Base-by-base conservation (phyloP, 108 stramenopile species). In the Stephanodiscus minutulus region DNA sequence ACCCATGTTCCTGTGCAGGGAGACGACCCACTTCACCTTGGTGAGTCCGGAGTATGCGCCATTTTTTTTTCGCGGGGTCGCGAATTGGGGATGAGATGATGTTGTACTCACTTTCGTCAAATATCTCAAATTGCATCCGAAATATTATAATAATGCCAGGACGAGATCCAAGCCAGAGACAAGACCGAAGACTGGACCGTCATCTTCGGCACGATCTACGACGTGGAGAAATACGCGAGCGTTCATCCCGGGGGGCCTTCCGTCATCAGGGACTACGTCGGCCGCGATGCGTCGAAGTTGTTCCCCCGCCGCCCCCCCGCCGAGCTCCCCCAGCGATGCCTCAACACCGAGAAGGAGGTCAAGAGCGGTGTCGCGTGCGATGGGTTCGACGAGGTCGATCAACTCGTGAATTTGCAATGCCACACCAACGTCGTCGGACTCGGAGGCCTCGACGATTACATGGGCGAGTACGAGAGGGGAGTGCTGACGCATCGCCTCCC, bases 101-200 rank as follows among this genome's bases (percentile, higher is more conserved):
- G n/a, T n/a, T n/a, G 15, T 73, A 22, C 57, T 21, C 4, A 57
- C 68, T 24, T 20, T 27, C 1, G 21, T 0, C 28, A 25, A 28
- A 17, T 44, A 13, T 44, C 43, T 44, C 3, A 44, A 1, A 9
- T 72, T 15, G 0, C 15, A 10, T 7, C 13, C n/a, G n/a, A n/a
- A n/a, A n/a, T n/a, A n/a, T n/a, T n/a, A n/a, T n/a, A n/a, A n/a
- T n/a, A n/a, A n/a, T n/a, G n/a, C n/a, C 39, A 68, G 77, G 79
- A 80, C 50, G 79, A 80, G 52, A 80, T 72, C 27, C 60, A 68
- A 54, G 66, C 68, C 15, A 59, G 73, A 33, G 64, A 73, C 25
- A 64, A 72, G 29, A 61, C 70, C 13, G 83, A 84, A 52, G 74
- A 73, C 28, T 84, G 83, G 83, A 81, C 79, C 17, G 70, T 81